These are phyloP conservation scores for Fraxinus xanthoxyloides DNA, from an alignment of 305 asterid genomes.

Conservation along the genomic window DNA sequence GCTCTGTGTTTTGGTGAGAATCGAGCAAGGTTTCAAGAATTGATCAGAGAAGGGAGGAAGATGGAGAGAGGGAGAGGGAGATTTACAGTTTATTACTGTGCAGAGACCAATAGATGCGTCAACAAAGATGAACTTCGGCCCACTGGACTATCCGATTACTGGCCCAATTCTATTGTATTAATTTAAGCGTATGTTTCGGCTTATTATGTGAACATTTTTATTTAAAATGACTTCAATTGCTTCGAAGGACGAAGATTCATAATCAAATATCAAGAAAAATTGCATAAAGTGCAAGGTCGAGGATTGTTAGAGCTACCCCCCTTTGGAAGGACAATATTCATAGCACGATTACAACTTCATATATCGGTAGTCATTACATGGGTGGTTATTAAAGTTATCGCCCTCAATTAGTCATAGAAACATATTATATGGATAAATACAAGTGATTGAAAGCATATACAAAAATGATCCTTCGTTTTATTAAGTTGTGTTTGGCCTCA, in stretches of 20 bases:
- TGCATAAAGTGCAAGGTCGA: too few relatives aligned
- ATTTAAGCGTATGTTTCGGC: not conserved
- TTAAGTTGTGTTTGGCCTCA: too few relatives aligned
- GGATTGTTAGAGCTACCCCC: not conserved
- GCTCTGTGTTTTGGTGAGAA: not conserved
- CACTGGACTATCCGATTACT: conserved; percentile 9
- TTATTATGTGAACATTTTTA: not conserved
- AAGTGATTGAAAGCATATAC: too few relatives aligned
- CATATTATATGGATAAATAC: not conserved
- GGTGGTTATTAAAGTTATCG: not conserved
- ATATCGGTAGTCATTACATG: not conserved
- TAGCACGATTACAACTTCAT: not conserved
- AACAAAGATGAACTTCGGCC: conserved; percentile 13
- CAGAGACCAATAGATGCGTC: conserved; percentile 30
- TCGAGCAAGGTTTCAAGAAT: not conserved
- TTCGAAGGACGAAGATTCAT: not conserved
- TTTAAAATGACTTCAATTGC: not conserved
- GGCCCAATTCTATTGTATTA: conserved; percentile 14
- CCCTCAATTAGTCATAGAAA: not conserved
- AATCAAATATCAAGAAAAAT: too few relatives aligned
- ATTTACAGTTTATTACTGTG: conserved; percentile 27
- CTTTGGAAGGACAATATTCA: not conserved
- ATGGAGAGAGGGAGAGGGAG: conserved; percentile 4
- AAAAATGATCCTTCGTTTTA: too few relatives aligned
- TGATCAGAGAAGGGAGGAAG: not conserved